Base-by-base conservation (phyloP, 345 rosid genomes). In the Salix purpurea region DNA sequence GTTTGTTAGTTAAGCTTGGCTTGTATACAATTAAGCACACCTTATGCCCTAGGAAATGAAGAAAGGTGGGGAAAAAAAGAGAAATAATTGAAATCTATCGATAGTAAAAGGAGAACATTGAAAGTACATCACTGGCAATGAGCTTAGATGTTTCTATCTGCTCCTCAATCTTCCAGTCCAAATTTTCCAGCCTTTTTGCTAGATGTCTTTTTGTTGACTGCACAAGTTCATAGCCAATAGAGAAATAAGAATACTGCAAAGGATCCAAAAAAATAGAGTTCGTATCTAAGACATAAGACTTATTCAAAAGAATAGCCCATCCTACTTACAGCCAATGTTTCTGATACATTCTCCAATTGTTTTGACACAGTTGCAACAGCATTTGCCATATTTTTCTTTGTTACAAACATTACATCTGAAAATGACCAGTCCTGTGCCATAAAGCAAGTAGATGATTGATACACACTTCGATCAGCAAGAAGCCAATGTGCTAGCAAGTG, bases 91-190 rank as follows among this genome's bases (percentile, higher is more conserved):
- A 30, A 40, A 76, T 61, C 50, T 7, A 74, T 67, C 66, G 15
- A 46, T 58, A 21, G 28, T 56, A 66, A 75, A 23, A 65, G 58
- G 56, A 67, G 23, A 74, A 23, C 23, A 56, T 61, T 61, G 61
- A 73, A 56, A 64, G 56, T 89, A 88, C 97, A 85, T 91, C 86
- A 83, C 77, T 84, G 67, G 89, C 79, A 36, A 95, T 91, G 69
- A 82, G 86, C 86, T 86, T 87, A 64, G 95, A 90, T 56, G 88
- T 88, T 80, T 88, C 94, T 48, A 70, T 83, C 82, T 88, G 97
- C 85, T 95, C 96, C 79, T 89, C 93, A 77, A 92, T 69, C 84
- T 95, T 92, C 93, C 94, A 91, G 79, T 92, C 97, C 90, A 92
- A 84, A 78, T 65, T 89, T 50, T 90, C 90, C 74, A 95, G 79